Evolutionary conservation across 192 early-diverging fungal genomes (phyloP), one percentile per base, ranked within the genome.

Genomic region (Coemansia sp.): DNA sequence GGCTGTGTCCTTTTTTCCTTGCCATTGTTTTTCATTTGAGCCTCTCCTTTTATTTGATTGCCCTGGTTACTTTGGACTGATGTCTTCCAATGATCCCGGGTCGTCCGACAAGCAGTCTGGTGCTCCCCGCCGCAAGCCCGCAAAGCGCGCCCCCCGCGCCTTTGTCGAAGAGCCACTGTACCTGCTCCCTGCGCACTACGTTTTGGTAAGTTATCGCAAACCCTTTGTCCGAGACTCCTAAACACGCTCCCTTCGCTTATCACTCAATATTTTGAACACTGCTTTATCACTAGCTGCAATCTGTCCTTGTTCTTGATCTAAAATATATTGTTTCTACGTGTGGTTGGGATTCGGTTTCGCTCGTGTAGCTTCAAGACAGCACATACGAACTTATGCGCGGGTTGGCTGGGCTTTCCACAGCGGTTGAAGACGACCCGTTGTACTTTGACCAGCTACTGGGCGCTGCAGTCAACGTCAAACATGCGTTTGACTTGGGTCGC

Each of bases 371-470:
- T 43, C 79, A 82, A 55, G 73, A 82, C 41, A 82, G 79, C 62
- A 73, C 79, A 9, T 69, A 64, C 25, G 79, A 82, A 62, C 61
- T 82, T 19, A 66, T 81, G 45, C 69, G 78, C 39, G 78, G 78
- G 8, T 63, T 81, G 23, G 59, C 72, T 19, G 73, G 67, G 15
- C 60, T 80, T 5, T 69, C 78, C 6, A 66, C 71, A 1, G 65
- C 72, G 11, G 72, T 72, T 19, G 78, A 81, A 8, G 70, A 73
- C 57, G 79, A 82, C 63, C 74, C 79, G 15, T 54, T 76, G 22
- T 82, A 73, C 47, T 82, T 82, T 67, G 79, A 82, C 70, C 79
- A 82, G 71, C 65, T 82, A 4, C 62, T 82, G 53, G 73, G 70
- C 8, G 79, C 79, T 0, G 79, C 79, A 0, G 74, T 82, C 29